Evolutionary conservation across 2,329 filamentous ascomycete species (phyloP), one percentile per base, ranked within the genome.

Genomic region (Cladobotryum mycophilum): DNA sequence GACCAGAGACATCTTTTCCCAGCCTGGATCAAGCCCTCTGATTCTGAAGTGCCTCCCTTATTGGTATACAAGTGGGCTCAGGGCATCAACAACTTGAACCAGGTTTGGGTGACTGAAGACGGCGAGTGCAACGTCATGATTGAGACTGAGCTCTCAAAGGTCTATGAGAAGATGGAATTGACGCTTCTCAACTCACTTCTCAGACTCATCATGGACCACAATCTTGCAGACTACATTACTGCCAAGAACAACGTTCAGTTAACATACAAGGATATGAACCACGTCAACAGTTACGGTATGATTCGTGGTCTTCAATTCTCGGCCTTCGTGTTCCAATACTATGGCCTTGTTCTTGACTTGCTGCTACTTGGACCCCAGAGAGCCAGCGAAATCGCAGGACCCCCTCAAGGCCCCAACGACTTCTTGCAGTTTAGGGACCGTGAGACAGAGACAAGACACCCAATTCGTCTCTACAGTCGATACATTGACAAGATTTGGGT

Each of bases 251-350:
- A 99, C 64, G 93, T 99, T 12, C 92, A 96, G 67, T 80, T 99
- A 56, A 96, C 95, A 55, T 99, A 99, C 77, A 99, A 99, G 75
- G 93, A 99, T 62, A 99, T 99, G 93, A 97, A 96, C 65, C 93
- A 99, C 64, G 93, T 95, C 65, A 99, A 99, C 72, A 95, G 89
- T 65, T 99, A 97, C 65, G 93, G 93, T 60, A 88, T 99, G 86
- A 96, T 99, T 62, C 89, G 93, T 62, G 93, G 95, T 60, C 79
- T 99, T 14, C 95, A 99, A 59, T 99, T 99, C 72, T 96, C 93
- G 2, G 93, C 89, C 0, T 99, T 99, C 56, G 93, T 99, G 18
- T 99, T 99, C 79, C 93, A 99, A 66, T 99, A 91, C 76, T 99
- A 99, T 61, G 93, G 95, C 43, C 76, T 99, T 54, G 92, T 99